Conservation (phyloP, 1,139 yeast species). For the Saccharomyces hybrid region DNA sequence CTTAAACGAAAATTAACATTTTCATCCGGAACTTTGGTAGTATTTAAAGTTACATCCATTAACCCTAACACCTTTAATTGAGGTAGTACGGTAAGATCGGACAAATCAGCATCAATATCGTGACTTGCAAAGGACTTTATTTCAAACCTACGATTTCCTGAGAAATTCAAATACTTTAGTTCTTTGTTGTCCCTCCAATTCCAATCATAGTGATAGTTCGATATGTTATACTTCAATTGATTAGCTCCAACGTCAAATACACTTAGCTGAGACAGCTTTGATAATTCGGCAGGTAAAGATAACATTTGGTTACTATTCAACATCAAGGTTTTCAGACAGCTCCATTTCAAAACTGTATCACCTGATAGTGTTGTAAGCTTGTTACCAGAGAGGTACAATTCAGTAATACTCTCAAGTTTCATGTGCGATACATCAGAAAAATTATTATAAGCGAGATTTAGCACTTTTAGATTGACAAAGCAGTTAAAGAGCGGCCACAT, state of each 20-base stretch:
- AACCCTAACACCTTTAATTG: constrained; percentile 71
- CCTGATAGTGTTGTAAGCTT: constrained; percentile 71
- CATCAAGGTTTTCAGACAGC: constrained; percentile 52
- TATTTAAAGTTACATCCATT: constrained; percentile 91
- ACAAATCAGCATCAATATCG: constrained; percentile 41
- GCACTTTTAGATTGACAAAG: constrained; percentile 49
- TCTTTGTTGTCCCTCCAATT: constrained; percentile 87
- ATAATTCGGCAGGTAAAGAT: constrained; percentile 82
- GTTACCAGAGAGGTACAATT: constrained; percentile 80
- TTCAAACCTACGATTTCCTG: constrained; percentile 89
- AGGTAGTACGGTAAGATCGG: constrained; percentile 70
- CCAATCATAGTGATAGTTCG: constrained; percentile 96
- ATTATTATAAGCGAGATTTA: constrained; percentile 81
- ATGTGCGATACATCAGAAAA: constrained; percentile 66
- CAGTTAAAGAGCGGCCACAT: constrained; percentile 63
- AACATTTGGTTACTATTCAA: constrained; percentile 81
- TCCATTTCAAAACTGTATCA: constrained; percentile 66
- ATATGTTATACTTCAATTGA: constrained; percentile 80
- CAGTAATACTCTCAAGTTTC: constrained; percentile 50
- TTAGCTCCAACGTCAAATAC: constrained; percentile 90
- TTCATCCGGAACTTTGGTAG: constrained; percentile 81
- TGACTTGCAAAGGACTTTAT: constrained; percentile 45
- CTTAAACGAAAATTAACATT: constrained; percentile 76
- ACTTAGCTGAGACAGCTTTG: constrained; percentile 55
- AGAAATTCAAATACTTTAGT: constrained; percentile 73